Evolutionary conservation across 1,284 basidiomycete genomes (phyloP), one percentile per base, ranked within the genome.

Genomic region (Calocybe gambosa): DNA sequence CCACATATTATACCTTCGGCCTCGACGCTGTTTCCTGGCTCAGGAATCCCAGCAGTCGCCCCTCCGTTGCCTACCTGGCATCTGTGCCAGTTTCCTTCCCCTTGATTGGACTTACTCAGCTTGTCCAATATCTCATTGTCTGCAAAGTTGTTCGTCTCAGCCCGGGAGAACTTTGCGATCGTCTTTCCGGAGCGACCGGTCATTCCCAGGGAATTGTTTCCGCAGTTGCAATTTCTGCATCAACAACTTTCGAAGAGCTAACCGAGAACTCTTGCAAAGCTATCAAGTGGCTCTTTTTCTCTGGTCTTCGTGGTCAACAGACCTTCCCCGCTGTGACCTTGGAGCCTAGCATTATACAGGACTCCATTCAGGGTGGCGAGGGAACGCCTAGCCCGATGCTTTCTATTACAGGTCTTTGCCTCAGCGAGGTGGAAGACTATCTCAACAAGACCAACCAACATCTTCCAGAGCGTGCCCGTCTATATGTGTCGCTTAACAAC

Each of bases 201-300:
- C 95, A 99, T 70, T 96, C 93, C 5, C 95, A 98, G 67, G 96
- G 95, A 55, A 82, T 99, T 56, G 84, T 97, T 47, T 93, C 93
- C 16, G 95, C 95, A 18, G 80, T 96, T 43, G 86, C 82, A 23
- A 80, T 97, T 55, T 78, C 93, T 6, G 80, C 92, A 1, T 95
- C 93, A 13, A 73, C 75, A 28, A 80, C 82, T 34, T 82, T 85
- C 57, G 84, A 87, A 42, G 80, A 80, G 3, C 89, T 93, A 64
- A 67, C 77, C 45, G 66, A 70, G 51, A 95, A 97, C 66, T 77
- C 82, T 13, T 70, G 75, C 62, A 94, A 95, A 67, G 91, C 92
- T 21, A 65, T 96, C 56, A 85, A 77, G 57, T 94, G 94, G 80
- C 80, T 96, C 34, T 95, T 98, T 77, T 94, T 85, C 73, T 87